These are phyloP conservation scores for Zopfochytrium polystomum DNA, from an alignment of 371 early-diverging fungal genomes.

Conservation along the genomic window DNA sequence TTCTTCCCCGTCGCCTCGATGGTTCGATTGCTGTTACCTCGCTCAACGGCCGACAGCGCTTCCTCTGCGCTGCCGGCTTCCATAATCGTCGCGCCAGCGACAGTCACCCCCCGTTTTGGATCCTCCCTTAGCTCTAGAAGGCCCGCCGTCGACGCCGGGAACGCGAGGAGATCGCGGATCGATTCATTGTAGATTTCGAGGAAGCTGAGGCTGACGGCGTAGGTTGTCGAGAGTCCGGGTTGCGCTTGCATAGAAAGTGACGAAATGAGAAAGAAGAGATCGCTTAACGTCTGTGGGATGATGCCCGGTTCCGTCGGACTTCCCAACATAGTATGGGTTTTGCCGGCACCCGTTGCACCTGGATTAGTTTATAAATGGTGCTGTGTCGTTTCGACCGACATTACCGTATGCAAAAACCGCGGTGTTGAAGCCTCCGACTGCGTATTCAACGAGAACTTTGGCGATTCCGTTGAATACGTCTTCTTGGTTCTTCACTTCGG, in stretches of 20 bases:
- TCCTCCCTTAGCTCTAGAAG: conserved; percentile 55
- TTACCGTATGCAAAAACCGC: conserved; percentile 51
- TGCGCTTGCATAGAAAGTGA: not conserved
- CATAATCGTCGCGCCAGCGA: conserved; percentile 52
- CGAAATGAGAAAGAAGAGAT: conserved; percentile 63
- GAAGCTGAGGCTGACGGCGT: conserved; percentile 67
- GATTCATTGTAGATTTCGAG: conserved; percentile 98
- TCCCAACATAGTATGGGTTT: conserved; percentile 84
- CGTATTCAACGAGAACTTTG: conserved; percentile 47
- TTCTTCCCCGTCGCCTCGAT: conserved; percentile 67
- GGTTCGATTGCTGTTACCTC: conserved; percentile 57
- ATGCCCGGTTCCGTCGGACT: conserved; percentile 64
- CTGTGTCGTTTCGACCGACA: conserved; percentile 11
- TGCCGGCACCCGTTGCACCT: conserved; percentile 85
- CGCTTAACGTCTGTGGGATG: conserved; percentile 67
- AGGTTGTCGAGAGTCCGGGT: conserved; percentile 1
- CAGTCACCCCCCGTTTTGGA: conserved; percentile 54
- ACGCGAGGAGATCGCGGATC: conserved; percentile 82
- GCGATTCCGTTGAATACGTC: conserved; percentile 58
- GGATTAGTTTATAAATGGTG: not conserved
- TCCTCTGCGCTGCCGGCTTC: conserved; percentile 57
- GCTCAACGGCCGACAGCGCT: conserved; percentile 50
- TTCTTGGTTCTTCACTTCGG: conserved; percentile 52
- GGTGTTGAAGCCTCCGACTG: conserved; percentile 46
- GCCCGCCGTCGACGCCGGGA: conserved; percentile 35